Percentiles rank a stretch among this genome's conserved stretches.
Conservation (phyloP, 1,284 basidiomycete genomes). For the Tausonia pullulans region DNA sequence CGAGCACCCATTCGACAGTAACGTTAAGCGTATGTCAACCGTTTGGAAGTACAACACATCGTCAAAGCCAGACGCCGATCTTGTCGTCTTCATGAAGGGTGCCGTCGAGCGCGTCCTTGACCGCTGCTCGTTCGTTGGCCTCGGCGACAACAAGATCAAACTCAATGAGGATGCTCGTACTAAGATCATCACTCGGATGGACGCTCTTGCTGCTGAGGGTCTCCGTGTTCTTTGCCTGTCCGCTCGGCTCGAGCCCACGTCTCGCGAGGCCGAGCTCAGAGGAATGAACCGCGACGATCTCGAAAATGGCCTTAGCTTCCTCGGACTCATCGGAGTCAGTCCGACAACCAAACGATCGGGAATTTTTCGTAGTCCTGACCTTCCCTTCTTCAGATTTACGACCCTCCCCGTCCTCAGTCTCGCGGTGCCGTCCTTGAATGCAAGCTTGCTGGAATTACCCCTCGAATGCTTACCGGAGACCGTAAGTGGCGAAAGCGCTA, state of each 20-base stretch:
- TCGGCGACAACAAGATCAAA: conserved; percentile 23
- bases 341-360: not conserved
- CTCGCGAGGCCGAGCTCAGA: conserved; percentile 29
- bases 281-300: conserved; percentile 41
- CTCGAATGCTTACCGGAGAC: conserved; percentile 50
- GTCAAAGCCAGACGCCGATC: not conserved
- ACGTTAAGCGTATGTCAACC: not conserved
- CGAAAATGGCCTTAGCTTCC: conserved; percentile 49
- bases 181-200: conserved; percentile 41
- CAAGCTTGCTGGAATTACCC: conserved; percentile 52
- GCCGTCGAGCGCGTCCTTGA: conserved; percentile 53
- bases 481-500: not conserved
- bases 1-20: conserved; percentile 47
- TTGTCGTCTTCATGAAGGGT: conserved; percentile 45
- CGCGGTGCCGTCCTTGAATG: conserved; percentile 50
- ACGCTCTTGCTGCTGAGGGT: conserved; percentile 47
- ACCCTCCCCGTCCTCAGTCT: conserved; percentile 59
- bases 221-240: conserved; percentile 41
- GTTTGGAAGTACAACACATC: conserved; percentile 27
- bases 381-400: conserved; percentile 22
- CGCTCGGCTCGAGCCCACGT: conserved; percentile 35
- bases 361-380: not conserved
- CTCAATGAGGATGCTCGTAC: conserved; percentile 26
- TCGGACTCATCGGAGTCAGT: conserved; percentile 47
- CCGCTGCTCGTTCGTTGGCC: conserved; percentile 37